Percentiles rank a stretch among this genome's conserved stretches.
Conservation (phyloP, 768 basidiomycete genomes). For the Suillus spraguei region DNA sequence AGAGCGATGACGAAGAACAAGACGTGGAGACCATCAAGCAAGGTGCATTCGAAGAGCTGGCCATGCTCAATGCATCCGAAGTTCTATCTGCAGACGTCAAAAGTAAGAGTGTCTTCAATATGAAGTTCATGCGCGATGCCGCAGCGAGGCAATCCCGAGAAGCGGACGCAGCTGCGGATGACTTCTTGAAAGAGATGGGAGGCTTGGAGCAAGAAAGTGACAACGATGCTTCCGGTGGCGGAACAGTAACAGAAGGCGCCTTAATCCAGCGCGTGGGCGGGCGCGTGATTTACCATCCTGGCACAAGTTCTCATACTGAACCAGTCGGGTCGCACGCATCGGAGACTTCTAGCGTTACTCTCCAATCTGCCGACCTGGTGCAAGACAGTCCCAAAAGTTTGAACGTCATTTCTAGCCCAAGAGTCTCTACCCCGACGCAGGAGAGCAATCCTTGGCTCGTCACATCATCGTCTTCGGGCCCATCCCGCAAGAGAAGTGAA, state of each 20-base stretch:
- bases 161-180: slow-evolving; percentile 66
- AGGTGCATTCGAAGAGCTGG: slow-evolving; percentile 78
- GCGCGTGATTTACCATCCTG: slow-evolving; percentile 63
- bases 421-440: slow-evolving; percentile 16
- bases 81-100: slow-evolving; percentile 28
- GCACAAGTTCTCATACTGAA: slow-evolving; percentile 27
- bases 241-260: slow-evolving; percentile 34
- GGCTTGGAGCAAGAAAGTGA: slow-evolving; percentile 36
- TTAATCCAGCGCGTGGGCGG: slow-evolving; percentile 65
- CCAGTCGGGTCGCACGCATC: slow-evolving; percentile 40
- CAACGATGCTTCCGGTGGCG: slow-evolving; percentile 30
- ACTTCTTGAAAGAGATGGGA: slow-evolving; percentile 73
- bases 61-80: slow-evolving; percentile 45
- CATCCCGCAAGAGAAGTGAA: slow-evolving; percentile 72
- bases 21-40: slow-evolving; percentile 56
- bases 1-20: slow-evolving; percentile 36
- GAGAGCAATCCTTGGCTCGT: slow-evolving; percentile 83
- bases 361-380: slow-evolving; percentile 58
- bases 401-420: slow-evolving; percentile 18
- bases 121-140: slow-evolving; percentile 99
- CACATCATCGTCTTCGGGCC: slow-evolving; percentile 42
- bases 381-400: slow-evolving; percentile 30
- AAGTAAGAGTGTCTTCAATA: slow-evolving; percentile 80
- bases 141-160: slow-evolving; percentile 63
- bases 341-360: slow-evolving; percentile 70